Evolutionary conservation across 345 rosid genomes (phyloP).

Genomic region (Acer yangbiense): DNA sequence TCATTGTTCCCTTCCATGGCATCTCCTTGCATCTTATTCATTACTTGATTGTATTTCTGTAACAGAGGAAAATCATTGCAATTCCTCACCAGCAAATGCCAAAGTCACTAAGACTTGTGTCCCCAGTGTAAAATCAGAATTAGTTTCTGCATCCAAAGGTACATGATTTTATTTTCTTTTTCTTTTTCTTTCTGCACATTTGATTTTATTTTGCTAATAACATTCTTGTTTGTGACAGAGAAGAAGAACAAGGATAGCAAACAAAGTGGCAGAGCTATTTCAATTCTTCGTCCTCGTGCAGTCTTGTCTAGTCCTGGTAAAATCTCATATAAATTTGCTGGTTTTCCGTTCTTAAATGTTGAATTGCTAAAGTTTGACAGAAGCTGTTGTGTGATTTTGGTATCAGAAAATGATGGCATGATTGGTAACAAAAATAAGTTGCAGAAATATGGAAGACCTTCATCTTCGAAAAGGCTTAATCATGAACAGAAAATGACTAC

Average conservation of each 20-base stretch:
- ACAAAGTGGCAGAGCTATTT: constrained; percentile 2
- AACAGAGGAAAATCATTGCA: constrained; percentile 28
- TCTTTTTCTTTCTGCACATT: background rate
- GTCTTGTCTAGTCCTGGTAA: constrained; percentile 44
- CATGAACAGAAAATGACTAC: background rate
- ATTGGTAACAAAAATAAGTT: constrained; percentile 25
- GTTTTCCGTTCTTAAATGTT: background rate
- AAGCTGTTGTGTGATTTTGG: background rate
- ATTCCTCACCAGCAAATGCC: constrained; percentile 21
- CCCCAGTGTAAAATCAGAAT: background rate
- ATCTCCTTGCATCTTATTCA: background rate
- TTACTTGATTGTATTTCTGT: background rate
- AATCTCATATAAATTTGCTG: background rate
- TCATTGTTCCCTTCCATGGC: too few relatives aligned
- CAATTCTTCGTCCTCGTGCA: constrained; percentile 33
- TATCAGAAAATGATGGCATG: constrained; percentile 36
- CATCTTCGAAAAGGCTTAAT: constrained; percentile 12
- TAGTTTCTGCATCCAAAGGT: constrained; percentile 24
- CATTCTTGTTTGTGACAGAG: background rate
- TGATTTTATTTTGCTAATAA: too few relatives aligned
- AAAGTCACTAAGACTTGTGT: constrained; percentile 5
- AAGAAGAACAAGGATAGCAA: constrained; percentile 7
- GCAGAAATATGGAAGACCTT: background rate
- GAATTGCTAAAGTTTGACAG: background rate
- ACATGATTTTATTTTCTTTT: background rate